Percentiles rank a stretch among this genome's conserved stretches.
Evolutionary conservation across 2,329 filamentous ascomycete genomes (phyloP).

Genomic region (Arachnomyces sp.): DNA sequence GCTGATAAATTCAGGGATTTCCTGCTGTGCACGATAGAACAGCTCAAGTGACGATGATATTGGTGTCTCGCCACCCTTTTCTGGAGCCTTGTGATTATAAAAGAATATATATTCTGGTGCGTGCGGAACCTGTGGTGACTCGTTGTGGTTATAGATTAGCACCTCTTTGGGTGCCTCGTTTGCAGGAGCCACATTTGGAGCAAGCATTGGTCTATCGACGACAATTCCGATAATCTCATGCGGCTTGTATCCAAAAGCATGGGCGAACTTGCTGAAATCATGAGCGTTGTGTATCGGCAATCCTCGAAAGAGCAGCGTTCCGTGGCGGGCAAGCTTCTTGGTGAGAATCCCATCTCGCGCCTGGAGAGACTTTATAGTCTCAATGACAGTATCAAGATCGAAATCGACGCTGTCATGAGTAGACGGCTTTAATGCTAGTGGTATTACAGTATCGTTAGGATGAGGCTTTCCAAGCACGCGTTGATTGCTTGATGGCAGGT

Average conservation of each 20-base stretch:
- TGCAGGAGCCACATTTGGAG: slow-evolving; percentile 40
- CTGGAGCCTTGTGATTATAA: slow-evolving; percentile 38
- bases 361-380: slow-evolving; percentile 33
- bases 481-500: slow-evolving; percentile 34
- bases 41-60: slow-evolving; percentile 44
- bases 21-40: slow-evolving; percentile 37
- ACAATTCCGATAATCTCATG: slow-evolving; percentile 48
- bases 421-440: slow-evolving; percentile 35
- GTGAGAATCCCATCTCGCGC: slow-evolving; percentile 28
- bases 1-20: slow-evolving; percentile 42
- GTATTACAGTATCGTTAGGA: slow-evolving; percentile 29
- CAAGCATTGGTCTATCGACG: slow-evolving; percentile 38
- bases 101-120: slow-evolving; percentile 48
- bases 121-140: slow-evolving; percentile 46
- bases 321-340: slow-evolving; percentile 38
- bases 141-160: slow-evolving; percentile 46
- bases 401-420: slow-evolving; percentile 12
- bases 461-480: slow-evolving; percentile 35
- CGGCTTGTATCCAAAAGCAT: slow-evolving; percentile 41
- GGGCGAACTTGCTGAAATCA: slow-evolving; percentile 43
- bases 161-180: slow-evolving; percentile 45
- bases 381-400: slow-evolving; percentile 28
- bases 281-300: slow-evolving; percentile 43
- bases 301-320: slow-evolving; percentile 40
- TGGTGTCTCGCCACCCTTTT: slow-evolving; percentile 33